Conservation (phyloP, 1,284 basidiomycete species). For the Leccinum fuscescens region DNA sequence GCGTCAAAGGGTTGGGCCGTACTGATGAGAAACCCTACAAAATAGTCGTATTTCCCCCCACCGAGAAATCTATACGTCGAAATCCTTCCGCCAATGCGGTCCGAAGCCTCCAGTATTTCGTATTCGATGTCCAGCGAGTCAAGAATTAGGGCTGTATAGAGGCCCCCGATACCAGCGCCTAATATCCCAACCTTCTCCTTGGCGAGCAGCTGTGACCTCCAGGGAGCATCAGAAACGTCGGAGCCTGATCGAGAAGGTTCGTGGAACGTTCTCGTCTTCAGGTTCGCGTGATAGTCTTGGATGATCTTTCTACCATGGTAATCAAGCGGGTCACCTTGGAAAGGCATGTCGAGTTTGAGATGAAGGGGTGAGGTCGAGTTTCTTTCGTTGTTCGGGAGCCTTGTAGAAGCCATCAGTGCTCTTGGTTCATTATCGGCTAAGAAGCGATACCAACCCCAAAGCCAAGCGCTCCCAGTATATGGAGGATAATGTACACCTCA, state of each 20-base stretch:
- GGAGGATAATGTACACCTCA: neutral
- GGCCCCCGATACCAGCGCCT: slow-evolving; percentile 33
- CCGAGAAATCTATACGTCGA: slow-evolving; percentile 33
- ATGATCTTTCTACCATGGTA: slow-evolving; percentile 14
- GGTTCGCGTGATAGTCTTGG: slow-evolving; percentile 7
- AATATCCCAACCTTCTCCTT: slow-evolving; percentile 17
- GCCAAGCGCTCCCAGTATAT: neutral
- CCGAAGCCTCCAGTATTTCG: slow-evolving; percentile 34
- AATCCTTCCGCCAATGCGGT: slow-evolving; percentile 33
- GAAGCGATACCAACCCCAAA: neutral
- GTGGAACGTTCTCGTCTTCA: neutral
- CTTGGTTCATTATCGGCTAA: neutral
- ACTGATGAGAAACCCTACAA: slow-evolving; percentile 1
- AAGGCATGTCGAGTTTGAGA: neutral
- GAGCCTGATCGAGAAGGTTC: neutral
- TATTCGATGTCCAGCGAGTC: slow-evolving; percentile 33
- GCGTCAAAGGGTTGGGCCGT: no score
- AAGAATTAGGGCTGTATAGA: slow-evolving; percentile 38
- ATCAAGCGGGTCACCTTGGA: slow-evolving; percentile 4
- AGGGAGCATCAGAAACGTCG: neutral
- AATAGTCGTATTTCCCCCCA: slow-evolving; percentile 16
- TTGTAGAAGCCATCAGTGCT: neutral
- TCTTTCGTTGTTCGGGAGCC: neutral
- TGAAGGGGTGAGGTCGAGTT: neutral
- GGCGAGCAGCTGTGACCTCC: neutral